A percentile compares a stretch with the other conserved stretches of the same genome.
phyloP scores from a whole-genome alignment of 306 rosid species.

The Dicorynia guianensis region DNA sequence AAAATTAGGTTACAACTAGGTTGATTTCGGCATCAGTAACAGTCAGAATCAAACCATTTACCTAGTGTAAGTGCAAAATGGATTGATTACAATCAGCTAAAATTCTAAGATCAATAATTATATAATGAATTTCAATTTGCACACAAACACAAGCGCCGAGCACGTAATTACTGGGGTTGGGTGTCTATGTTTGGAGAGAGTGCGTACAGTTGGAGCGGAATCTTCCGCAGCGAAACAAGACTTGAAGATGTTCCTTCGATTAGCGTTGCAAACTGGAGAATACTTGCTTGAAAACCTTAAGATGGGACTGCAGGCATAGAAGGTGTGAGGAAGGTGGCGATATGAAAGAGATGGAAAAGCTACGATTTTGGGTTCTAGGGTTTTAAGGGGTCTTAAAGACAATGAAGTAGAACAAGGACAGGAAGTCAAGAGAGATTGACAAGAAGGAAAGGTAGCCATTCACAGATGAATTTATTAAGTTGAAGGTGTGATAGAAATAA shows the following conservation, averaged over 20 bases:
- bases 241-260: slow-evolving; percentile 41
- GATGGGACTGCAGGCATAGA: slow-evolving; percentile 25
- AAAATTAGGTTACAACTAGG: neutral
- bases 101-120: neutral
- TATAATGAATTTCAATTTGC: neutral
- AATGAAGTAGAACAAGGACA: slow-evolving; percentile 48
- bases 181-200: neutral
- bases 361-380: slow-evolving; percentile 40
- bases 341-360: slow-evolving; percentile 24
- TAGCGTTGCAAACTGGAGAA: neutral
- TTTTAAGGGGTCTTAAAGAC: slow-evolving; percentile 48
- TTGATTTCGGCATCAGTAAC: neutral
- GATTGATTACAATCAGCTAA: neutral
- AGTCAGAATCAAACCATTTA: neutral
- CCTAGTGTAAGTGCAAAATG: neutral
- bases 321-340: slow-evolving; percentile 17
- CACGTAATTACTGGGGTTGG: no score
- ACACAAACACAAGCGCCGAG: neutral
- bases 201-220: slow-evolving; percentile 51
- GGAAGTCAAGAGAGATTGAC: slow-evolving; percentile 44
- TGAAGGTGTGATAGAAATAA: no score
- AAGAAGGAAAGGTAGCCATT: slow-evolving; percentile 65
- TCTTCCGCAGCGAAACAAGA: slow-evolving; percentile 47
- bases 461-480: no score
- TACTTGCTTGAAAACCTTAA: slow-evolving; percentile 47